Base-by-base conservation (phyloP, 768 basidiomycete species). In the Kwoniella newhampshirensis region DNA sequence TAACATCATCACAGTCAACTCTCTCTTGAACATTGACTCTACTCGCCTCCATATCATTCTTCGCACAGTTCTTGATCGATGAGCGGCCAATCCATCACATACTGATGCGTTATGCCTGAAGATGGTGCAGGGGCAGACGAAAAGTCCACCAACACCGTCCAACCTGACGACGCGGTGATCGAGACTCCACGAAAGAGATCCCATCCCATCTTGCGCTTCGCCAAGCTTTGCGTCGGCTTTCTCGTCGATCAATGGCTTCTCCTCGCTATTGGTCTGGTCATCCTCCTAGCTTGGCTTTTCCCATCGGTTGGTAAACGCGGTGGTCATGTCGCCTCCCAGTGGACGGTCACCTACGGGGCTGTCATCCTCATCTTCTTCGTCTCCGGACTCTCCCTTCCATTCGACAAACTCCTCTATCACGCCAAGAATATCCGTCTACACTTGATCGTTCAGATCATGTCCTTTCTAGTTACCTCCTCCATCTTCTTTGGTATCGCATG, bases 351-450 rank as follows among this genome's bases (percentile, higher is more conserved):
- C 36, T 72, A 65, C 30, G 64, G 74, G 9, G 55, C 58, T 0
- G 72, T 76, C 21, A 64, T 65, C n/a, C 59, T 71, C 32, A 74
- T 76, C 30, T 74, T 74, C 59, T 56, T 75, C 45, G 59, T 72
- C 27, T 68, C 67, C 0, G 75, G 75, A 8, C 59, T 76, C 25
- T 54, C 64, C 1, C 50, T 76, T 0, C 68, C 75, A 7, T 57
- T 68, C n/a, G 60, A 64, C 21, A 66, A 66, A 45, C 56, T 74
- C 21, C 61, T 68, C 13, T 44, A 54, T 7, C 64, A 72, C 2
- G 60, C 62, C 0, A 20, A 43, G 4, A 68, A 73, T 44, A 66
- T 72, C 62, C 54, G 62, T 3, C 59, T 76, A 5, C 75, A 76
- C 21, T n/a, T 72, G 17, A 68, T 66, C 25, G 69, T 68, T 4